Evolutionary conservation across 2,329 filamentous ascomycete genomes (phyloP), one percentile per base, ranked within the genome.

Genomic region (Clonostachys solani): DNA sequence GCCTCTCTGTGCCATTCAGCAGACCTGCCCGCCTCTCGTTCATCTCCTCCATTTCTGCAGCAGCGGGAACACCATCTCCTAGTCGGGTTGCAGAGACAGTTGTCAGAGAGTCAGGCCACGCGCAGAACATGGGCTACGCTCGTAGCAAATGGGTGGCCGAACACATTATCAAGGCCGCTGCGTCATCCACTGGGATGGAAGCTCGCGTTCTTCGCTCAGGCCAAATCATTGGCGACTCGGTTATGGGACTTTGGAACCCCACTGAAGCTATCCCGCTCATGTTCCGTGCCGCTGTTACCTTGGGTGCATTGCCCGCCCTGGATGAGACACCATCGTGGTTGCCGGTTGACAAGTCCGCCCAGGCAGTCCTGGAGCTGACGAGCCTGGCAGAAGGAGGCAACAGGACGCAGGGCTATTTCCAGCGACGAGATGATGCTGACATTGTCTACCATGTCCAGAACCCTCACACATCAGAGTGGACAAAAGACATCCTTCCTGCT

Each of bases 381-480:
- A 53, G 55, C 10, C 42, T 62, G 5, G 47, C 46, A 13, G 44
- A 45, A 7, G 23, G 47, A 0, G 49, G 50, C 12, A 42, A 46
- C 33, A 41, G 48, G 9, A 50, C 46, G 2, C 33, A 44, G 2
- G 51, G 50, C 10, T 56, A 48, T 36, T 44, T 47, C 33, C 46
- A 52, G 17, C 43, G 47, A 12, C 40, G 47, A 16, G 53, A 59
- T 17, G 48, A 49, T 12, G 16, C 44, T 3, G 53, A 59, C 3
- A 54, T 65, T 0, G 66, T 81, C 15, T 78, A 73, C 49, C 76
- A 82, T 48, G 62, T 84, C 9, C 65, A 75, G n/a, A 81, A 81
- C 49, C 69, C 71, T 0, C 59, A 52, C 7, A 59, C 64, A 1
- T 72, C 78, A 52, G 65, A 72, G 33, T 82, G 77, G 76, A 77